Percentiles rank a stretch among this genome's conserved stretches.
Conservation (phyloP, 2,329 filamentous ascomycete genomes). For the Pseudopyrenochaeta lycopersici region DNA sequence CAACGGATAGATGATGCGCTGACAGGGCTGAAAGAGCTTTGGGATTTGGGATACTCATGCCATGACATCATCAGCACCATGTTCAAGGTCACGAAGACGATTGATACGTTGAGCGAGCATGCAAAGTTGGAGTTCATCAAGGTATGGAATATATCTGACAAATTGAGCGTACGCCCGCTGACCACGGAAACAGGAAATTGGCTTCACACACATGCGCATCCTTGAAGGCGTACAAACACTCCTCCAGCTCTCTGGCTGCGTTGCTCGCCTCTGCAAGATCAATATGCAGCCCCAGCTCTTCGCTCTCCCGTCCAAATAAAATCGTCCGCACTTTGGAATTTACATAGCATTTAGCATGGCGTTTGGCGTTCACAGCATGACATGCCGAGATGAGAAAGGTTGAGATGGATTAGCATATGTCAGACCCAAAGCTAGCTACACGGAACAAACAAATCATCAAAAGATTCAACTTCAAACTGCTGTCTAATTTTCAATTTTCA, state of each 20-base stretch:
- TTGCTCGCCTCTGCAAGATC: conserved; percentile 89
- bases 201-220: conserved; percentile 99
- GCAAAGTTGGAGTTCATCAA: conserved; percentile 97
- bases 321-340: conserved; percentile 9
- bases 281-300: conserved; percentile 96
- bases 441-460: too few relatives aligned
- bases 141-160: conserved; percentile 21
- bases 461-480: too few relatives aligned
- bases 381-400: too few relatives aligned
- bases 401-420: too few relatives aligned
- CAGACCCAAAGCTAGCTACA: too few relatives aligned
- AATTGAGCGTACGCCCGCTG: background rate
- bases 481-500: background rate
- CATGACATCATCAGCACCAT: conserved; percentile 99
- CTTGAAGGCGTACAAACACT: conserved; percentile 97
- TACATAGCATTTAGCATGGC: conserved; percentile 44
- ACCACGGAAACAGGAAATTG: conserved; percentile 72
- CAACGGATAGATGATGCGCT: conserved; percentile 88
- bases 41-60: conserved; percentile 95
- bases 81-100: conserved; percentile 98
- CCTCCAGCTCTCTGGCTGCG: conserved; percentile 90
- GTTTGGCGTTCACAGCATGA: conserved; percentile 26
- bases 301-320: conserved; percentile 47
- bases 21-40: conserved; percentile 87
- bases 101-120: conserved; percentile 90